These are phyloP conservation scores for Chalciporus piperatus DNA, from an alignment of 768 basidiomycete genomes.

Conservation along the genomic window DNA sequence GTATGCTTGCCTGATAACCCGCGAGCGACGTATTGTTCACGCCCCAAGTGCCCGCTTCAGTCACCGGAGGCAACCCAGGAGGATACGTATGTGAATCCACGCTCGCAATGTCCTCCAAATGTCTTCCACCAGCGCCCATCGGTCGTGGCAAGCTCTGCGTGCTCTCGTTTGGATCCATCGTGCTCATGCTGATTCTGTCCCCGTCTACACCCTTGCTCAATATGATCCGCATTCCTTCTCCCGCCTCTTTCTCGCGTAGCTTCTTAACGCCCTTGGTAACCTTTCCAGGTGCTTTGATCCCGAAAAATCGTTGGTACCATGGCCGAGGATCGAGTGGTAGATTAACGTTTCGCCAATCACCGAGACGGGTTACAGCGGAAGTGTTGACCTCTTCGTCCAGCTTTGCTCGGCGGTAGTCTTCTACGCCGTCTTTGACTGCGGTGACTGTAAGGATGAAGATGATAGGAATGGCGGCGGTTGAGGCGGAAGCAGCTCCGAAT, in stretches of 20 bases:
- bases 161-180: constrained; percentile 42
- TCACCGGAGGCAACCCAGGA: constrained; percentile 35
- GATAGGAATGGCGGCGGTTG: constrained; percentile 81
- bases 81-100: constrained; percentile 67
- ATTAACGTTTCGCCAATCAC: constrained; percentile 89
- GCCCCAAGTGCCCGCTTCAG: constrained; percentile 35
- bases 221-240: constrained; percentile 61
- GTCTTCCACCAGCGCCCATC: constrained; percentile 45
- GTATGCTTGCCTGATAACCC: constrained; percentile 54
- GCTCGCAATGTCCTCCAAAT: constrained; percentile 67
- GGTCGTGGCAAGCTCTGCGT: constrained; percentile 38
- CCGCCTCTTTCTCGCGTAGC: constrained; percentile 77
- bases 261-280: constrained; percentile 84
- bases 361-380: constrained; percentile 86
- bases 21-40: constrained; percentile 40
- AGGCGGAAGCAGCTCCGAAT: constrained; percentile 84
- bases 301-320: constrained; percentile 73
- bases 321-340: constrained; percentile 72
- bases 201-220: constrained; percentile 44
- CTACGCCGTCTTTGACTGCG: constrained; percentile 92
- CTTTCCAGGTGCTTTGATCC: constrained; percentile 66
- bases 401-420: constrained; percentile 87
- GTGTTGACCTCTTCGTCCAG: constrained; percentile 96
- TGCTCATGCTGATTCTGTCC: constrained; percentile 40
- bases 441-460: constrained; percentile 86